phyloP scores from a whole-genome alignment of 1,284 basidiomycete genomes.

The Paramarasmius palmivorus region DNA sequence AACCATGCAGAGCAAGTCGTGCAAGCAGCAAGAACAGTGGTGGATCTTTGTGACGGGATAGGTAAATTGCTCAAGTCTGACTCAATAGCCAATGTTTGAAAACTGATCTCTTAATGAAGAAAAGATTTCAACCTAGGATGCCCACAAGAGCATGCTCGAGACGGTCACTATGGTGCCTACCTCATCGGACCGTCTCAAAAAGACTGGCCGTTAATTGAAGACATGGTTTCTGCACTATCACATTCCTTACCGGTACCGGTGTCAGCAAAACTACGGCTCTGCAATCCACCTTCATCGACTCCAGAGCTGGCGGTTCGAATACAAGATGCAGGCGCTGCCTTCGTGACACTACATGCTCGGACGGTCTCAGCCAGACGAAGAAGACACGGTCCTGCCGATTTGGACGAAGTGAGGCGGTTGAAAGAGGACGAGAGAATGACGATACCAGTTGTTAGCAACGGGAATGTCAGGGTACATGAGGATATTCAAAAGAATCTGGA shows the following conservation, averaged over 20 bases:
- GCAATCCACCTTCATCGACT: conserved; percentile 58
- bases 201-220: conserved; percentile 68
- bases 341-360: conserved; percentile 72
- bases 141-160: conserved; percentile 67
- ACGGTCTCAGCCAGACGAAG: conserved; percentile 66
- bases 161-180: conserved; percentile 74
- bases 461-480: conserved; percentile 64
- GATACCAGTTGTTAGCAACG: conserved; percentile 72
- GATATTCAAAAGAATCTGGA: conserved; percentile 56
- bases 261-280: conserved; percentile 64
- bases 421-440: conserved; percentile 40
- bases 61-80: no score
- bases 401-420: conserved; percentile 55
- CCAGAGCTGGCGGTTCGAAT: conserved; percentile 55
- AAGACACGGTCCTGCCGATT: conserved; percentile 67
- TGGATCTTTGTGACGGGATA: conserved; percentile 62
- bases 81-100: conserved; percentile 14
- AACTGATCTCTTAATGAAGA: conserved; percentile 15
- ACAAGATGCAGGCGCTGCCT: conserved; percentile 61
- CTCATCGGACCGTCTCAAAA: conserved; percentile 53
- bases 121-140: conserved; percentile 61
- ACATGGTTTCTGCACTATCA: conserved; percentile 66
- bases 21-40: conserved; percentile 56
- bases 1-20: conserved; percentile 62
- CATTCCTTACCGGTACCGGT: conserved; percentile 60